Evolutionary conservation across 805 yeast genomes (phyloP), one percentile per base, ranked within the genome.

Genomic region (Blastobotrys muscicola): DNA sequence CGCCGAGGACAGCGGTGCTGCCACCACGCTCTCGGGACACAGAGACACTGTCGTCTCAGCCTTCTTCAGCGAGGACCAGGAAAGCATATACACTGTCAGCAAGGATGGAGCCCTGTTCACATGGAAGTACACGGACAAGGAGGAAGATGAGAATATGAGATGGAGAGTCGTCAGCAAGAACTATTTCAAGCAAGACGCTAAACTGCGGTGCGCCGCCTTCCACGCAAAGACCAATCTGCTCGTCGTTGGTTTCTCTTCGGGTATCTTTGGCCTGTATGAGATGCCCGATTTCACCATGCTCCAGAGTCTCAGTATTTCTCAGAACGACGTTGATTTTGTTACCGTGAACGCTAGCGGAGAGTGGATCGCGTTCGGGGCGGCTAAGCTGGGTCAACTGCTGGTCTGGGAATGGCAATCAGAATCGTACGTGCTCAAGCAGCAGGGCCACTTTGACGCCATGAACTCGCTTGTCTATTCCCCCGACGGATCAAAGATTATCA

Each of bases 341-440:
- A 64, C 78, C 8, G 74, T 92, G 33, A 92, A 90, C 60, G 64
- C 70, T 2, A 69, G 89, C 5, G 98, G 98, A 30, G 98, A 92
- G 62, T 92, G 98, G 98, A 69, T 92, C 29, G 95, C 96, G 0
- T 85, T 92, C 62, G 98, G 98, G 3, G 87, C 97, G 0, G 66
- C 86, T 30, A 80, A 79, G 57, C 63, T 85, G 26, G 98, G 98
- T n/a, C 98, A 92, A 65, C 67, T 92, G 46, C 66, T 92, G 45
- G 98, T 92, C 0, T 92, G 94, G 70, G 98, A 92, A 70, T 92
- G 98, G 98, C 96, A 92, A 66, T 84, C 95, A 3, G 98, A 92
- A 61, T 85, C 96, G 0, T 92, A 90, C 59, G 82, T 92, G 38
- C 69, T 92, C 51, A 89, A 90, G 59, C 98, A 92, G 60, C 98